These are phyloP conservation scores for Saposhnikovia divaricata DNA, from an alignment of 129 eudicot genomes.

Conservation along the genomic window DNA sequence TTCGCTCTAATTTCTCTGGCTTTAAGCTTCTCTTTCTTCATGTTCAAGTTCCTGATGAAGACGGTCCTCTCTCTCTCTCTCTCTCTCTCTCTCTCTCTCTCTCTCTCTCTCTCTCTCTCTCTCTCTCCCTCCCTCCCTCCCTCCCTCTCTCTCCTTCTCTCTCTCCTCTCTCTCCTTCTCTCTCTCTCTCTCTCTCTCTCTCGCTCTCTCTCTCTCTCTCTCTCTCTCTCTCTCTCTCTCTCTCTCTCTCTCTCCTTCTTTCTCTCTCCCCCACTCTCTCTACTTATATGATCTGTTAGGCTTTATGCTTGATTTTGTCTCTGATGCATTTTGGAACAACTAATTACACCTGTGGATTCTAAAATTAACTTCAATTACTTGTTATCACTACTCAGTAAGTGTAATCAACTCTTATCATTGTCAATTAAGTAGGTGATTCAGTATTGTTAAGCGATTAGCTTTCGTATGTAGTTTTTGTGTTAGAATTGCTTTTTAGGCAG, in stretches of 20 bases:
- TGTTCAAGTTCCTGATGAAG: constrained; percentile 92
- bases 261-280: not conserved
- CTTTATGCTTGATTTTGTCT: not conserved
- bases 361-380: not conserved
- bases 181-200: too few species aligned
- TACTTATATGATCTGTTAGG: not conserved
- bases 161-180: not conserved
- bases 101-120: not conserved
- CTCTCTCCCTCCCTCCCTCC: not conserved
- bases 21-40: constrained; percentile 82
- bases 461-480: not conserved
- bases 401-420: not conserved
- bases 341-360: too few species aligned
- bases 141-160: not conserved
- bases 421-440: not conserved
- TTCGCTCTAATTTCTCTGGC: constrained; percentile 67
- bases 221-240: too few species aligned
- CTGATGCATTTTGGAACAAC: too few species aligned
- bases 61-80: constrained; percentile 34
- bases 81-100: not conserved
- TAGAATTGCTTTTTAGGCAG: not conserved
- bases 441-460: not conserved
- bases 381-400: not conserved
- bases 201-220: too few species aligned
- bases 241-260: too few species aligned